Conservation (phyloP, 768 basidiomycete species). For the Naganishia vaughanmartiniae region DNA sequence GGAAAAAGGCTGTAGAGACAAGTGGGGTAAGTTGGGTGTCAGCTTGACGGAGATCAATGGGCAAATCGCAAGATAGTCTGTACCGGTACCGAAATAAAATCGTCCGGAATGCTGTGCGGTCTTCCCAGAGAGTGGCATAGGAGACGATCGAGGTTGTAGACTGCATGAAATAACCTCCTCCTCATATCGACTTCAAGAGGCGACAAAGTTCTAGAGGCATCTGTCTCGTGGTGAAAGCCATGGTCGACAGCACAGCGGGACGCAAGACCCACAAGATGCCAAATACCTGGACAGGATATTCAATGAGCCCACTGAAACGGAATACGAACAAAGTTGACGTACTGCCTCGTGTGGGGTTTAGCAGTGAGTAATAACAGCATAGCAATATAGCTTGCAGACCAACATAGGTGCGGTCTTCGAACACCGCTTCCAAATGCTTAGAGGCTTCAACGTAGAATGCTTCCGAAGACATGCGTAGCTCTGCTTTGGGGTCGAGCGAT, state of each 20-base stretch:
- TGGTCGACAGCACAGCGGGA: conserved; percentile 51
- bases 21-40: neutral
- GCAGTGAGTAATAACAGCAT: conserved; percentile 52
- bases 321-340: neutral
- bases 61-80: conserved; percentile 26
- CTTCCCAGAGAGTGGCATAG: conserved; percentile 49
- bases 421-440: conserved; percentile 52
- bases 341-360: conserved; percentile 52
- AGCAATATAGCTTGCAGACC: conserved; percentile 52
- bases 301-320: neutral
- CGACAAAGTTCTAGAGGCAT: conserved; percentile 39
- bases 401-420: conserved; percentile 48
- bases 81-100: conserved; percentile 51
- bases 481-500: conserved; percentile 52
- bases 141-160: conserved; percentile 52
- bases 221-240: conserved; percentile 52
- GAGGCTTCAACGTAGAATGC: conserved; percentile 53
- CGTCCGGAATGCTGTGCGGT: conserved; percentile 52
- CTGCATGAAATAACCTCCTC: conserved; percentile 48
- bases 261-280: conserved; percentile 53
- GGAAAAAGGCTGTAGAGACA: conserved; percentile 20
- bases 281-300: conserved; percentile 37
- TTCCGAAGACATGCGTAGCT: conserved; percentile 52
- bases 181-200: conserved; percentile 49
- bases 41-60: neutral